phyloP scores from a whole-genome alignment of 2,329 filamentous ascomycete species.

The Trichoderma sp. region DNA sequence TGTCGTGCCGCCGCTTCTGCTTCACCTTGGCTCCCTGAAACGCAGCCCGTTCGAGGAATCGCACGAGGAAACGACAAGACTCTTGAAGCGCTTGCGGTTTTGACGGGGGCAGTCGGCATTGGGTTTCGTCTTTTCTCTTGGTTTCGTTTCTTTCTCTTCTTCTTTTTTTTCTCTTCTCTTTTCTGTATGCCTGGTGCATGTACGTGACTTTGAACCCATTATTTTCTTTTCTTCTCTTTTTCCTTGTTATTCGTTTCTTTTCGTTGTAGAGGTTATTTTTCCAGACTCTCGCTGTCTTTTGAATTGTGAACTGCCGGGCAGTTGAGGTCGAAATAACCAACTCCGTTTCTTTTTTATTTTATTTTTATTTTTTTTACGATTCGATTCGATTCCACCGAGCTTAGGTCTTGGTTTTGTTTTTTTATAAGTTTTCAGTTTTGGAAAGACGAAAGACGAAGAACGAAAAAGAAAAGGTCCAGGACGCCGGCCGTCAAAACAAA shows the following conservation, averaged over 20 bases:
- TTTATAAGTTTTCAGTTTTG: neutral
- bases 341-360: neutral
- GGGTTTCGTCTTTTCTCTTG: neutral
- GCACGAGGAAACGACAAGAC: neutral
- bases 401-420: neutral
- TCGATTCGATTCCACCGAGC: constrained; percentile 2
- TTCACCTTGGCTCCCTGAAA: constrained; percentile 20
- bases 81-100: neutral
- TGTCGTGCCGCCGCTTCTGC: constrained; percentile 12
- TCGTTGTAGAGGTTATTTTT: neutral
- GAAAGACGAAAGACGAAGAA: neutral
- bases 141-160: neutral
- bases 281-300: neutral
- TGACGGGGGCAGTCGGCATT: neutral
- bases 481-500: neutral
- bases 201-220: neutral
- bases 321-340: neutral
- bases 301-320: neutral
- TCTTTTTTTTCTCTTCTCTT: neutral
- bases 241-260: neutral
- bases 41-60: constrained; percentile 10
- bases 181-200: constrained; percentile 3
- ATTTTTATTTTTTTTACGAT: neutral
- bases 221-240: neutral
- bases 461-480: neutral